A percentile compares a stretch with the other conserved stretches of the same genome.
These are phyloP conservation scores for Rhizopus arrhizus DNA, from an alignment of 371 early-diverging fungal genomes.

Conservation along the genomic window DNA sequence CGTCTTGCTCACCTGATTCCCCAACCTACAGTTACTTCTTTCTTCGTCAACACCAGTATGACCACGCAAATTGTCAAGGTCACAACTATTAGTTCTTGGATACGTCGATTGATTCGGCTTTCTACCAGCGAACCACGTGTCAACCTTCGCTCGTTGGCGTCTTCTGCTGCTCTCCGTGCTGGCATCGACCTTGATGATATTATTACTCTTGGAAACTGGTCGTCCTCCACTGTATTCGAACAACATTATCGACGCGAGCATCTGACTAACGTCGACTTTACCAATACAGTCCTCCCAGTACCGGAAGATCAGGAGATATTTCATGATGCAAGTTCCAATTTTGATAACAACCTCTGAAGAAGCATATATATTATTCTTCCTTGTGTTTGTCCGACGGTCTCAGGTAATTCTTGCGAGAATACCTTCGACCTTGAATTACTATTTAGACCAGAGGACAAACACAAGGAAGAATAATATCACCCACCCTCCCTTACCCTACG, in stretches of 20 bases:
- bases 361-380: too few species aligned
- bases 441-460: too few species aligned
- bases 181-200: constrained; percentile 12
- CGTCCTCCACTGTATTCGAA: neutral
- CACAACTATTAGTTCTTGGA: constrained; percentile 7
- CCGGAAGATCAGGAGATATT: too few species aligned
- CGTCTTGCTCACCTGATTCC: neutral
- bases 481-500: too few species aligned
- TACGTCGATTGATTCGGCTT: neutral
- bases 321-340: too few species aligned
- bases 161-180: neutral
- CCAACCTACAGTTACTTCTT: neutral
- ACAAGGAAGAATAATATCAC: too few species aligned
- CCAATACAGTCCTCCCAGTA: constrained; percentile 4
- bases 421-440: too few species aligned
- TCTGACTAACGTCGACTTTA: constrained; percentile 2
- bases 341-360: too few species aligned
- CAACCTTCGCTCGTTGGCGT: constrained; percentile 12
- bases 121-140: neutral
- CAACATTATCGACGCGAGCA: constrained; percentile 12
- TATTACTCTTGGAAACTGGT: constrained; percentile 14
- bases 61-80: too few species aligned
- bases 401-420: too few species aligned
- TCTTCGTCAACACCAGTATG: constrained; percentile 6
- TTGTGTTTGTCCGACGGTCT: too few species aligned